Conservation (phyloP, 2,329 filamentous ascomycete genomes). For the Podosphaera xanthii region DNA sequence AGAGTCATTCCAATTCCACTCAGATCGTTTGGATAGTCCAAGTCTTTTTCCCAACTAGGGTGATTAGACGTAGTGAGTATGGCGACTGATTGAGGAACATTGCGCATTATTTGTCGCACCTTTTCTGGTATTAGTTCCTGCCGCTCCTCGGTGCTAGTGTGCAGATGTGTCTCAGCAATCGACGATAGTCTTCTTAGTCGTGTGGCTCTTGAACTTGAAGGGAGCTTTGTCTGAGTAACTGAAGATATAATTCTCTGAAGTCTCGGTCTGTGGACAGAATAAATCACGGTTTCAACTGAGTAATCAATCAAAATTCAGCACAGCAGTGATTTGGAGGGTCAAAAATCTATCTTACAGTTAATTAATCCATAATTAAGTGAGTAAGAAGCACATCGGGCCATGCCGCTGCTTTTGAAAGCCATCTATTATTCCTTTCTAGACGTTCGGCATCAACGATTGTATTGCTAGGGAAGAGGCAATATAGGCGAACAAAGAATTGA, state of each 20-base stretch:
- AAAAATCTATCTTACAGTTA: background rate
- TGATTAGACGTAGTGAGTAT: slow-evolving; percentile 9
- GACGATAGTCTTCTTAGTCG: background rate
- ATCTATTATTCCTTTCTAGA: no score
- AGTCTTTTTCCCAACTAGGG: background rate
- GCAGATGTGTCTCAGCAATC: background rate
- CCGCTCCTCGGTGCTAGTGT: background rate
- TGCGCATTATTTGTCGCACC: slow-evolving; percentile 11
- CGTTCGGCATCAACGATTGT: no score
- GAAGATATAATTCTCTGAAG: background rate
- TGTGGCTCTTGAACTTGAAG: background rate
- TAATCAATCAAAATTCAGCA: background rate
- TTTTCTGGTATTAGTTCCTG: background rate
- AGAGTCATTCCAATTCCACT: slow-evolving; percentile 11
- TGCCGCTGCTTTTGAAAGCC: no score
- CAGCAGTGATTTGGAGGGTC: background rate
- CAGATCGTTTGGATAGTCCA: background rate
- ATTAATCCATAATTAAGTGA: background rate
- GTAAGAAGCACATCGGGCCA: background rate
- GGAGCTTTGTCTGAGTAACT: no score
- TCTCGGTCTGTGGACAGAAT: background rate
- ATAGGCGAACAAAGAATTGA: no score
- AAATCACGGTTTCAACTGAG: background rate
- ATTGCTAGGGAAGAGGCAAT: no score
- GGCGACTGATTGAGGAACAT: slow-evolving; percentile 12